Percentiles rank a stretch among this genome's conserved stretches.
Evolutionary conservation across 2,329 filamentous ascomycete species (phyloP).

Genomic region (Stachybotrys elegans): DNA sequence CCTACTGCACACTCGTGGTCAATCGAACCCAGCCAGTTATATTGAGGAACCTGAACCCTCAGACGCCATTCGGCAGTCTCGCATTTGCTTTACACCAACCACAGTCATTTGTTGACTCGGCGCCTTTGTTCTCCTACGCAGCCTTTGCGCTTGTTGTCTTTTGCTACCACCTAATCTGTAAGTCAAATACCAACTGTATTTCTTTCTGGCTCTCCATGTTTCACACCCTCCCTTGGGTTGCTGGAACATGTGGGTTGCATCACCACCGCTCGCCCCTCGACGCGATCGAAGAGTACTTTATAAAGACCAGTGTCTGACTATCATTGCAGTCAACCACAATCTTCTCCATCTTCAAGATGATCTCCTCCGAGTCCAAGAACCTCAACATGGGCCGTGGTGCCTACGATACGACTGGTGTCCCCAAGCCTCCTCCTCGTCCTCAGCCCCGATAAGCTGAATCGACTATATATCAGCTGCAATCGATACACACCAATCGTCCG

Average conservation of each 20-base stretch:
- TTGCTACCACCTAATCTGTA: too few species aligned
- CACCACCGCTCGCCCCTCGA: too few species aligned
- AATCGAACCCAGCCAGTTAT: constrained; percentile 27
- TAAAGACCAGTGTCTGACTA: too few species aligned
- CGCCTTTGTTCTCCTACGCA: constrained; percentile 11
- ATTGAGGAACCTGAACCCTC: constrained; percentile 29
- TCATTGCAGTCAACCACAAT: constrained; percentile 6
- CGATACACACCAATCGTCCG: constrained; percentile 8
- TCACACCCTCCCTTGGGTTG: too few species aligned
- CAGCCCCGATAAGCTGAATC: constrained; percentile 28
- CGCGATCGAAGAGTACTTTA: too few species aligned
- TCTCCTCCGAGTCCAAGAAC: constrained; percentile 24
- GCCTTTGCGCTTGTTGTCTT: background rate
- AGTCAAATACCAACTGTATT: too few species aligned
- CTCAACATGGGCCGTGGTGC: constrained; percentile 46
- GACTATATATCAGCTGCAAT: background rate
- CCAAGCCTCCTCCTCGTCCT: constrained; percentile 40
- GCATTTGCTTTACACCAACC: constrained; percentile 9
- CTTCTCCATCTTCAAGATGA: constrained; percentile 18
- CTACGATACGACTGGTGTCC: constrained; percentile 46
- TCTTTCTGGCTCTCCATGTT: too few species aligned
- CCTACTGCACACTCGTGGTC: too few species aligned
- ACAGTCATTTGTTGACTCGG: too few species aligned
- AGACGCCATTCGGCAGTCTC: constrained; percentile 25
- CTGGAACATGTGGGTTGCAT: too few species aligned